Conservation (phyloP, 306 rosid genomes). For the Leucaena leucocephala region DNA sequence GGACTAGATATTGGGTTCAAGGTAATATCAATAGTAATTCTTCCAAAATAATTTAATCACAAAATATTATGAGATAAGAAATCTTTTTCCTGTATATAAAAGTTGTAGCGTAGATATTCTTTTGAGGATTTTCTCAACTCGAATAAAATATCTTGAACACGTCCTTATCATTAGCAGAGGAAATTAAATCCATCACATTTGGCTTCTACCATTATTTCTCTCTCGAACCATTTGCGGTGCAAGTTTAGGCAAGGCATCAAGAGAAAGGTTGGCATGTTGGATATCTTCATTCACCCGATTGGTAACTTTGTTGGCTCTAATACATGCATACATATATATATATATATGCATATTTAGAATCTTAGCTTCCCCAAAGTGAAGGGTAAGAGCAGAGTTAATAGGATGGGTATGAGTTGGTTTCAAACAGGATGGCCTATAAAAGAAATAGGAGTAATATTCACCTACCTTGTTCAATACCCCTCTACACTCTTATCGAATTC, state of each 20-base stretch:
- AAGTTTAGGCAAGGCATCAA: conserved; percentile 57
- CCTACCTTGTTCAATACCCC: conserved; percentile 31
- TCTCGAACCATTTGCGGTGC: conserved; percentile 9
- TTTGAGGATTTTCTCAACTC: neutral
- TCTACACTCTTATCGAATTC: conserved; percentile 15
- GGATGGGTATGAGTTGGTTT: conserved; percentile 56
- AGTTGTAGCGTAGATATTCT: neutral
- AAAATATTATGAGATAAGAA: neutral
- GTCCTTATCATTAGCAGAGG: neutral
- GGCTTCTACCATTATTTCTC: no score
- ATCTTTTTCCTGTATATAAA: neutral
- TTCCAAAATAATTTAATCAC: neutral
- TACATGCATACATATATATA: no score
- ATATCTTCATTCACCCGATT: conserved; percentile 53
- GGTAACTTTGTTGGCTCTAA: neutral
- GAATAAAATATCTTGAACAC: no score
- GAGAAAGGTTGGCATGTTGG: conserved; percentile 44
- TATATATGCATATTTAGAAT: conserved; percentile 12
- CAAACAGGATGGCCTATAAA: conserved; percentile 22
- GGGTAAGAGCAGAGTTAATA: conserved; percentile 57
- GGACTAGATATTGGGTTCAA: conserved; percentile 56
- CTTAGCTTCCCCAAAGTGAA: conserved; percentile 46
- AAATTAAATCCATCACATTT: neutral
- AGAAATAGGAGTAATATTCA: conserved; percentile 12
- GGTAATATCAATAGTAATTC: neutral